Percentiles rank a stretch among this genome's conserved stretches.
Evolutionary conservation across 345 rosid genomes (phyloP).

Genomic region (Geranium brycei): DNA sequence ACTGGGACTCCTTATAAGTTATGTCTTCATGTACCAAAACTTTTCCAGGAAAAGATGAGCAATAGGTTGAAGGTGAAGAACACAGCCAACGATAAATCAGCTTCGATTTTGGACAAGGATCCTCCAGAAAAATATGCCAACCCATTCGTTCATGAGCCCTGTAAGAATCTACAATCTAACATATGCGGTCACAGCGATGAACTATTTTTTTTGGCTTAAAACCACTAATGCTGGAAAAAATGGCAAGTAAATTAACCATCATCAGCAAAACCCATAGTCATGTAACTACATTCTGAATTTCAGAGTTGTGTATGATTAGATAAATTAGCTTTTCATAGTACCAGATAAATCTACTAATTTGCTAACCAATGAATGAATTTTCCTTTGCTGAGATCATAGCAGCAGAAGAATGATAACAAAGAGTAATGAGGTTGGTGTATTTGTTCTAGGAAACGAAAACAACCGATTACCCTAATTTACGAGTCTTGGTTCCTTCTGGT

Average conservation of each 20-base stretch:
- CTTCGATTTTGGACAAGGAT: too few species aligned
- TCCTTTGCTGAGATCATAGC: too few species aligned
- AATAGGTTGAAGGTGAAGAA: background rate
- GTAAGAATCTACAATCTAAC: too few species aligned
- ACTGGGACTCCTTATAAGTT: background rate
- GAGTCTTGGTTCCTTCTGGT: background rate
- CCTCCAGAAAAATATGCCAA: too few species aligned
- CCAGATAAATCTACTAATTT: background rate
- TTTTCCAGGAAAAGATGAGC: background rate
- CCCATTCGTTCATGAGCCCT: too few species aligned
- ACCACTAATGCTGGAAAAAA: background rate
- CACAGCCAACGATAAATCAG: too few species aligned
- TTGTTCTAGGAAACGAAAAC: background rate
- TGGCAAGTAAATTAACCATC: background rate
- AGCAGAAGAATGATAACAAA: too few species aligned
- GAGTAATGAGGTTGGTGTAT: too few species aligned
- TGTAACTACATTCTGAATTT: background rate
- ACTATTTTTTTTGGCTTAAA: too few species aligned
- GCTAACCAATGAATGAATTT: too few species aligned
- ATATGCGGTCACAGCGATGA: too few species aligned
- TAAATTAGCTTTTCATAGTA: background rate
- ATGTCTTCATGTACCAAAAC: too few species aligned
- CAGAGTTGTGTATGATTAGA: background rate
- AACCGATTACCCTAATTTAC: background rate
- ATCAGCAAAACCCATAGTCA: background rate